Conservation (phyloP, 1,284 basidiomycete genomes). For the Ceratorhiza oryzae-sativae region DNA sequence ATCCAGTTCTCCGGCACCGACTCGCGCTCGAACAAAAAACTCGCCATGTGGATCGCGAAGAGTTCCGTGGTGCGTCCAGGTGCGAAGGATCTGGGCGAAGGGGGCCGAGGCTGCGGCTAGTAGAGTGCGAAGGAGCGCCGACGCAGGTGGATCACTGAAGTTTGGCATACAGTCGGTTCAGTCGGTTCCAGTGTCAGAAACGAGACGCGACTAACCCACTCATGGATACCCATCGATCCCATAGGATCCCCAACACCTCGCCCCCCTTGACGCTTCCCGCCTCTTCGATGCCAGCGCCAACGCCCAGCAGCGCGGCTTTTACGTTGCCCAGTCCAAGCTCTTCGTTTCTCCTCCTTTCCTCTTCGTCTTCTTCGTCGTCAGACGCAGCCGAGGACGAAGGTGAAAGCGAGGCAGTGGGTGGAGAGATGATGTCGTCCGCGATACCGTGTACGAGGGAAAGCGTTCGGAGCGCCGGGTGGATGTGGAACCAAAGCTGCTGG, state of each 20-base stretch:
- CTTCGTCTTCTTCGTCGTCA: slow-evolving; percentile 62
- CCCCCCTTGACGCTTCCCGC: slow-evolving; percentile 80
- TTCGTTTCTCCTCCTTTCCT: slow-evolving; percentile 78
- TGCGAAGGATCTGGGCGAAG: too few species aligned
- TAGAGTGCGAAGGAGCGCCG: slow-evolving; percentile 77
- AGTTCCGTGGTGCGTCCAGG: slow-evolving; percentile 82
- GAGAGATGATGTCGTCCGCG: slow-evolving; percentile 49
- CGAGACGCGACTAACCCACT: slow-evolving; percentile 61
- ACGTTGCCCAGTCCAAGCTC: slow-evolving; percentile 83
- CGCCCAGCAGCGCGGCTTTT: slow-evolving; percentile 74
- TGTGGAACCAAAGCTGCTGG: slow-evolving; percentile 95
- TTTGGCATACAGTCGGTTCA: not conserved
- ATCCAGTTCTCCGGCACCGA: too few species aligned
- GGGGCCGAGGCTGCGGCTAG: too few species aligned
- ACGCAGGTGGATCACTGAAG: slow-evolving; percentile 78
- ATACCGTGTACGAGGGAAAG: slow-evolving; percentile 82
- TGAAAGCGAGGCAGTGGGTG: slow-evolving; percentile 35
- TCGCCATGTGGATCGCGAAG: slow-evolving; percentile 90
- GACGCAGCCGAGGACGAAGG: slow-evolving; percentile 54
- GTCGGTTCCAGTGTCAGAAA: not conserved
- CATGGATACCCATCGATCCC: slow-evolving; percentile 84
- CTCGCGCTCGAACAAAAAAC: too few species aligned
- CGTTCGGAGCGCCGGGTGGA: slow-evolving; percentile 93
- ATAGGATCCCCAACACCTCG: slow-evolving; percentile 85
- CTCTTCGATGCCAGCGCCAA: slow-evolving; percentile 57